Base-by-base conservation (phyloP, 2,329 filamentous ascomycete genomes). In the Hymenoscyphus albidus region DNA sequence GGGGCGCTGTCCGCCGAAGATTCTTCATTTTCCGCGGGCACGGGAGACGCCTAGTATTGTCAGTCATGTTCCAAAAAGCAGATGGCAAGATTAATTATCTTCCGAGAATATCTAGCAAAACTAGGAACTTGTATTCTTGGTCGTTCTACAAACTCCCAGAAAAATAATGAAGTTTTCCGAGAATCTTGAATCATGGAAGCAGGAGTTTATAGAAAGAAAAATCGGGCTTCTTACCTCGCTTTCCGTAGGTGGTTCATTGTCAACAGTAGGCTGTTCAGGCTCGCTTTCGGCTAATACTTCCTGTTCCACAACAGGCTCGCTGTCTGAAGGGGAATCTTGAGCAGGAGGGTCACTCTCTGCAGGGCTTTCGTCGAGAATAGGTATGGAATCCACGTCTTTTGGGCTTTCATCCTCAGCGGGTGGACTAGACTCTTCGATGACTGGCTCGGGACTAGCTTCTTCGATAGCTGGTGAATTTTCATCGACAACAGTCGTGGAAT, bases 371-470 rank as follows among this genome's bases (percentile, higher is more conserved):
- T 61, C 62, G 54, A 40, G 13, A 58, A 48, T 48, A 35, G 56
- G 42, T 14, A 18, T 44, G 40, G 42, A 7, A 16, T 42, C 40
- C 5, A 38, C 44, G 16, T 54, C 59, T 22, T 39, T 51, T 5
- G 59, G 59, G 14, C 35, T 44, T 48, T 61, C 59, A 6, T 48
- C 59, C 35, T n/a, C 44, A 5, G 22, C 56, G 35, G 56, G 10
- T 16, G 32, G 44, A n/a, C 44, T 51, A 51, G 44, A n/a, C 16
- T 27, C 27, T 27, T 27, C 27, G 35, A 10, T 35, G 35, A 35
- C 35, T 57, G 54, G 12, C n/a, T 22, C 54, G 16, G 5, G 35
- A 35, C 35, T 35, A 35, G 35, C 6, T 35, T 35, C 35, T 35
- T 35, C 35, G 35, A 35, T 10, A 35, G 35, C 35, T 35, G 35